These are phyloP conservation scores for Boletus tomentosulus DNA, from an alignment of 768 basidiomycete genomes.

Conservation along the genomic window DNA sequence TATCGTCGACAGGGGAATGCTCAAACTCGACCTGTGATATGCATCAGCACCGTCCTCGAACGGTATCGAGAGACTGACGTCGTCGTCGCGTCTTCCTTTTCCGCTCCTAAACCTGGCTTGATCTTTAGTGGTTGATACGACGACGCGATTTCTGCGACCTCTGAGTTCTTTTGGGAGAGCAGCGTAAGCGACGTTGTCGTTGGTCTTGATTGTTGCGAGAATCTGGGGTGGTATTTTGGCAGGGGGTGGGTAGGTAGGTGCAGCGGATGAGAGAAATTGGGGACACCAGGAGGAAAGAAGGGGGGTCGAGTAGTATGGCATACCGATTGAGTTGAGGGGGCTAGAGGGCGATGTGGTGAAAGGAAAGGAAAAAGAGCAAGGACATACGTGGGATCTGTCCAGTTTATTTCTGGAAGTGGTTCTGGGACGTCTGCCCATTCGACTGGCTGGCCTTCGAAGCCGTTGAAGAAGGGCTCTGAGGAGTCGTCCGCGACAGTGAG, in stretches of 20 bases:
- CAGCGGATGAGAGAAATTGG: conserved; percentile 50
- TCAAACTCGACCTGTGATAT: conserved; percentile 47
- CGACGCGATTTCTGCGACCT: conserved; percentile 76
- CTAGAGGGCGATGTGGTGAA: conserved; percentile 34
- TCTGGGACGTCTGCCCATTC: conserved; percentile 82
- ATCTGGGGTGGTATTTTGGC: conserved; percentile 78
- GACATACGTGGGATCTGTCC: conserved; percentile 77
- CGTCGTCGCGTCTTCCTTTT: conserved; percentile 48
- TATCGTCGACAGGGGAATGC: conserved; percentile 48
- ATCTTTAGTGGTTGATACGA: conserved; percentile 45
- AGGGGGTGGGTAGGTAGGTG: conserved; percentile 58
- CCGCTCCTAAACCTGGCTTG: conserved; percentile 86
- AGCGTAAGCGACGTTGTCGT: conserved; percentile 90
- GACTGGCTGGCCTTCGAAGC: conserved; percentile 79
- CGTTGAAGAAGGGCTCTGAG: conserved; percentile 69
- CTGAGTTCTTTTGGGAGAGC: conserved; percentile 80
- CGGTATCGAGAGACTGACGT: conserved; percentile 16
- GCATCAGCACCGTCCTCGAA: conserved; percentile 3
- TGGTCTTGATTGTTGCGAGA: conserved; percentile 71
- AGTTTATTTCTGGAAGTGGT: conserved; percentile 65
- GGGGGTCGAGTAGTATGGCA: conserved; percentile 74
- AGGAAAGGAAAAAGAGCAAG: background rate
- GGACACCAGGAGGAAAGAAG: conserved; percentile 66
- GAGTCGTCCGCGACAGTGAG: conserved; percentile 67
- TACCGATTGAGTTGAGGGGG: conserved; percentile 83